phyloP scores from a whole-genome alignment of 495 filamentous ascomycete genomes.

The Elaphomyces granulatus region DNA sequence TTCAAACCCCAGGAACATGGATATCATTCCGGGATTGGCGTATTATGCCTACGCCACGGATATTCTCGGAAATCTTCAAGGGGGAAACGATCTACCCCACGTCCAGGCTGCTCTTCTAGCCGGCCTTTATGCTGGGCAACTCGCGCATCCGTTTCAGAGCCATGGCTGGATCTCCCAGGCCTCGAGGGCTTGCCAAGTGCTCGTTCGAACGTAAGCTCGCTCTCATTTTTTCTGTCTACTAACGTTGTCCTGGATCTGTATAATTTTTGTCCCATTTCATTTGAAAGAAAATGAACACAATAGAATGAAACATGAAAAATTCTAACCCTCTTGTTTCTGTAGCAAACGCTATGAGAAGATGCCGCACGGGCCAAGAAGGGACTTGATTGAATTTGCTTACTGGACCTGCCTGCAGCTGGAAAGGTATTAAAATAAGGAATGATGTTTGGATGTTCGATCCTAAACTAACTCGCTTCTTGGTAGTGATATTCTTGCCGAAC shows the following conservation, averaged over 20 bases:
- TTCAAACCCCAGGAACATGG: constrained; percentile 46
- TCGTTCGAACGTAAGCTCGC: constrained; percentile 60
- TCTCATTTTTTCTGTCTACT: no score
- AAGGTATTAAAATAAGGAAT: constrained; percentile 55
- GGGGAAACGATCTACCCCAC: constrained; percentile 62
- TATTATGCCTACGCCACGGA: constrained; percentile 78
- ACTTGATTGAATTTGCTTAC: constrained; percentile 61
- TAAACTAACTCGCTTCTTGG: not conserved
- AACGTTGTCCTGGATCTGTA: no score
- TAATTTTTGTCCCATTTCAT: constrained; percentile 2
- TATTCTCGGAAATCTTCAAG: constrained; percentile 70
- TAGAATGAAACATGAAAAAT: constrained; percentile 4
- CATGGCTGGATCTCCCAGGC: constrained; percentile 77
- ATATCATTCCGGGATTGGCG: constrained; percentile 74
- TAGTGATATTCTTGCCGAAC: constrained; percentile 85
- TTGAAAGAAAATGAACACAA: constrained; percentile 17
- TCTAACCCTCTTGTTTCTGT: constrained; percentile 5
- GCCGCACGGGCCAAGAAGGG: constrained; percentile 16
- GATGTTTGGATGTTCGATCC: not conserved
- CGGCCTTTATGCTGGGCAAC: constrained; percentile 75
- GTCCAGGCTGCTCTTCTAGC: constrained; percentile 79
- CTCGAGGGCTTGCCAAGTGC: constrained; percentile 56
- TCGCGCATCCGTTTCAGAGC: constrained; percentile 79
- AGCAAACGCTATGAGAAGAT: constrained; percentile 25
- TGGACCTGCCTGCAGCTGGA: constrained; percentile 94